Base-by-base conservation (phyloP, 2,329 filamentous ascomycete genomes). In the Sarocladium brachiariae region DNA sequence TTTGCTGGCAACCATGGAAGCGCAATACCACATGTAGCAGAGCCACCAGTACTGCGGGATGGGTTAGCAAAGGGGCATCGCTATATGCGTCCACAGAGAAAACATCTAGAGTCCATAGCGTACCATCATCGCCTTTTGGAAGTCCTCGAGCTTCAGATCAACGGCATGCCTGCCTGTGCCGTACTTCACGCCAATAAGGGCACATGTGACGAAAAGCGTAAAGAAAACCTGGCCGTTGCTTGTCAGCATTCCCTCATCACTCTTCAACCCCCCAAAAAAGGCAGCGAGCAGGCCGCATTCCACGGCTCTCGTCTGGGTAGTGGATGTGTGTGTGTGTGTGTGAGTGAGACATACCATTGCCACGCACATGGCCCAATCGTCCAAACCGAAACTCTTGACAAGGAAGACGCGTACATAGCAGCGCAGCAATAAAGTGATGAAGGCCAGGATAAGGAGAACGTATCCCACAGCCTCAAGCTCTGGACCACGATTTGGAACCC, bases 161-260 rank as follows among this genome's bases (percentile, higher is more conserved):
- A 16, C 33, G 19, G 57, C 58, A 53, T 71, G 68, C 2, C 65
- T 61, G 3, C 71, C 70, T 0, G 70, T 74, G 16, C 71, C 71
- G 54, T 70, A 62, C 10, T 62, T 52, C 21, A 73, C 58, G 18
- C 71, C 70, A 0, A 60, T 33, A 2, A 68, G 59, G 1, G 67
- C 62, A 35, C 57, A 65, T n/a, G 57, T 56, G 41, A 60, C 58
- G 54, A 66, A 73, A 4, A 64, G 52, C n/a, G 62, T 51, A 52
- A 71, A 73, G n/a, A 59, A 63, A 7, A 55, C 53, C 66, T 70
- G 18, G 1, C 10, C 43, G 21, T 19, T 14, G 25, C 5, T 21
- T 3, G 27, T 48, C 45, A 48, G n/a, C 23, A 16, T 35, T 35
- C n/a, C 9, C 13, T 31, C 27, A 31, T n/a, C n/a, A n/a, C n/a